Evolutionary conservation across 345 rosid species (phyloP).

Genomic region (Bruguiera gymnorhiza): DNA sequence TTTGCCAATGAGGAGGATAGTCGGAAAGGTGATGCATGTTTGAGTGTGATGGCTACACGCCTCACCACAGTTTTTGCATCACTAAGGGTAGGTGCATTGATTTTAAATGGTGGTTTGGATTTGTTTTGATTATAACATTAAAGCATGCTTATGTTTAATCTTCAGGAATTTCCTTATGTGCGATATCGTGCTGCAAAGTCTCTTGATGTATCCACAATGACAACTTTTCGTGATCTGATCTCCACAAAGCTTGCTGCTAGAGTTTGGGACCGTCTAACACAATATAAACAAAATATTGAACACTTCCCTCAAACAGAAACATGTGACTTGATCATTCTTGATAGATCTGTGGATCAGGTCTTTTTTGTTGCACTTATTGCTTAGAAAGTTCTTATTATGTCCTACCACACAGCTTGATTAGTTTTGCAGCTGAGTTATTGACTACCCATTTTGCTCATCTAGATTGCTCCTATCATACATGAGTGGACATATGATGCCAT

Average conservation of each 20-base stretch:
- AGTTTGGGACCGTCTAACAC: constrained; percentile 83
- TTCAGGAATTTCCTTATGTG: constrained; percentile 90
- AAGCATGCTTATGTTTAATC: constrained; percentile 17
- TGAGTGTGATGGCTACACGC: constrained; percentile 90
- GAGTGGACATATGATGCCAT: constrained; percentile 99
- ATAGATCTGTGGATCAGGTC: constrained; percentile 98
- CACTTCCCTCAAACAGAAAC: constrained; percentile 93
- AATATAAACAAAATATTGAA: constrained; percentile 67
- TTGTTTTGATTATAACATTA: constrained; percentile 2
- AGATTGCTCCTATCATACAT: constrained; percentile 98
- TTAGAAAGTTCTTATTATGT: background rate
- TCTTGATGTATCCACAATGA: constrained; percentile 92
- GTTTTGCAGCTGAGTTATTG: background rate
- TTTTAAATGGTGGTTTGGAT: constrained; percentile 21
- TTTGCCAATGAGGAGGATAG: constrained; percentile 77
- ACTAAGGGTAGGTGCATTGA: constrained; percentile 58
- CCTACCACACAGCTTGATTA: constrained; percentile 11
- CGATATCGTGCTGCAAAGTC: constrained; percentile 95
- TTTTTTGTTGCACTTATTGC: constrained; percentile 19
- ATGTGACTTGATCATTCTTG: constrained; percentile 90
- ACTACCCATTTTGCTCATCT: constrained; percentile 24
- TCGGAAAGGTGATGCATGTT: constrained; percentile 74
- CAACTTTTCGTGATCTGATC: constrained; percentile 83
- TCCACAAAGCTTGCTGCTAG: constrained; percentile 99
- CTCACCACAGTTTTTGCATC: constrained; percentile 98